Evolutionary conservation across 495 filamentous ascomycete species (phyloP).

Genomic region (Staphylotrichum tortipilum): DNA sequence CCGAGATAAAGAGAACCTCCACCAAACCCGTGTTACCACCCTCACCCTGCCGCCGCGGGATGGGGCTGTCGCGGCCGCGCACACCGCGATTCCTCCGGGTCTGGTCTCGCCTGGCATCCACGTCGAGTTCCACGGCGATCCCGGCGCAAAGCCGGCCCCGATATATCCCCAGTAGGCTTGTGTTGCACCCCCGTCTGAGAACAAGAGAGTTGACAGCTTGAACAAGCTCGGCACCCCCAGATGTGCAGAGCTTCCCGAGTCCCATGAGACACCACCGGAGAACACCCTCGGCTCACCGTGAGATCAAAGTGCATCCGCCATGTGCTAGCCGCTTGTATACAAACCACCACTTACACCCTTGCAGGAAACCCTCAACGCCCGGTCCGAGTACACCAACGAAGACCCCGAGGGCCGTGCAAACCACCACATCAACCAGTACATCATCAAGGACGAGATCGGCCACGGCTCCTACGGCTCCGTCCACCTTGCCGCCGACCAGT

Average conservation of each 20-base stretch:
- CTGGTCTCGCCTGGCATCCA: conserved; percentile 32
- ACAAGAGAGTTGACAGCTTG: not conserved
- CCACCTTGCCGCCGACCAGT: conserved; percentile 83
- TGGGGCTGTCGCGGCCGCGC: not conserved
- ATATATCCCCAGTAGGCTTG: conserved; percentile 27
- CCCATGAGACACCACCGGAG: conserved; percentile 69
- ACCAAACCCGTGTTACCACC: not conserved
- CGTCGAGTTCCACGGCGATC: conserved; percentile 30
- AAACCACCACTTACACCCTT: not conserved
- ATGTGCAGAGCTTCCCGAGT: conserved; percentile 43
- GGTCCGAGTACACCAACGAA: conserved; percentile 76
- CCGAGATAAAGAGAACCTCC: not conserved
- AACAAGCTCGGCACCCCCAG: conserved; percentile 32
- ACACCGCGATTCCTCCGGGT: conserved; percentile 16
- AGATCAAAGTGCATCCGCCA: conserved; percentile 50
- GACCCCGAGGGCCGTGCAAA: conserved; percentile 67
- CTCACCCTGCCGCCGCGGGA: conserved; percentile 16
- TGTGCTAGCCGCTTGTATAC: no score
- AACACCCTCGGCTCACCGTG: conserved; percentile 58
- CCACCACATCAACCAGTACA: conserved; percentile 87
- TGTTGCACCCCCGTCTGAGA: not conserved
- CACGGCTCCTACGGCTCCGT: conserved; percentile 92
- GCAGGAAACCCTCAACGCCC: conserved; percentile 86
- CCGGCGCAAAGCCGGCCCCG: conserved; percentile 7
- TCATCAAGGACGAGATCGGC: conserved; percentile 91